Evolutionary conservation across 768 basidiomycete genomes (phyloP).

Genomic region (Heimioporus sp.): DNA sequence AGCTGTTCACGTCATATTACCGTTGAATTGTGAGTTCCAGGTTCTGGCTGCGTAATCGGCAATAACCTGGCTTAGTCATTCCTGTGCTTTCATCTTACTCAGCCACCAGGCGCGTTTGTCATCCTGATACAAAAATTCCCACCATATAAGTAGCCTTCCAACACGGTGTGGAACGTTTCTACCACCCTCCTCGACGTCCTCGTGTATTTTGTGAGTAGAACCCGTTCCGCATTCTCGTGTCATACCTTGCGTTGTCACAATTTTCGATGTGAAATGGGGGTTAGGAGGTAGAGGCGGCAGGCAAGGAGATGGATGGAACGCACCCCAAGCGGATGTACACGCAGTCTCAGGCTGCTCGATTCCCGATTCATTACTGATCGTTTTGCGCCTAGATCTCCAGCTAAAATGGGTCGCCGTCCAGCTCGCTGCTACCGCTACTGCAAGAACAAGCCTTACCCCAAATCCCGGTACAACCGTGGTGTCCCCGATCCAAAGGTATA

Average conservation of each 20-base stretch:
- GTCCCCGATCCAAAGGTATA: constrained; percentile 91
- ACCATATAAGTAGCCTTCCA: constrained; percentile 14
- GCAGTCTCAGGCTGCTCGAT: not conserved
- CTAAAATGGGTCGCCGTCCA: constrained; percentile 90
- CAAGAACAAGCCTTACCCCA: constrained; percentile 99
- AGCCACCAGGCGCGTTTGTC: constrained; percentile 17
- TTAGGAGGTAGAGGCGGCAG: not conserved
- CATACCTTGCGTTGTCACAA: not conserved
- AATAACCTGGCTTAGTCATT: not conserved
- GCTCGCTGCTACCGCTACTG: constrained; percentile 99
- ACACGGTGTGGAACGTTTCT: not conserved
- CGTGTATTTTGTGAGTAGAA: constrained; percentile 22
- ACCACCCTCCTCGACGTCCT: constrained; percentile 5
- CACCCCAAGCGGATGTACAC: constrained; percentile 9
- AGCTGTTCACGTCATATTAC: not conserved
- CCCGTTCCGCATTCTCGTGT: not conserved
- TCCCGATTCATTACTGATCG: constrained; percentile 3
- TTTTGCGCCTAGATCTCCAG: constrained; percentile 9
- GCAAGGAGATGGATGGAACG: constrained; percentile 13
- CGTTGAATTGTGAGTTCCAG: no score
- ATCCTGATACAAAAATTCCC: constrained; percentile 11
- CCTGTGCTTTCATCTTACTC: constrained; percentile 13
- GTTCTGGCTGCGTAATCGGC: no score
- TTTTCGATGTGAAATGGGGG: not conserved
- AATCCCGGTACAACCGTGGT: constrained; percentile 96